Conservation (phyloP, 306 rosid species). For the Dryas octopetala region DNA sequence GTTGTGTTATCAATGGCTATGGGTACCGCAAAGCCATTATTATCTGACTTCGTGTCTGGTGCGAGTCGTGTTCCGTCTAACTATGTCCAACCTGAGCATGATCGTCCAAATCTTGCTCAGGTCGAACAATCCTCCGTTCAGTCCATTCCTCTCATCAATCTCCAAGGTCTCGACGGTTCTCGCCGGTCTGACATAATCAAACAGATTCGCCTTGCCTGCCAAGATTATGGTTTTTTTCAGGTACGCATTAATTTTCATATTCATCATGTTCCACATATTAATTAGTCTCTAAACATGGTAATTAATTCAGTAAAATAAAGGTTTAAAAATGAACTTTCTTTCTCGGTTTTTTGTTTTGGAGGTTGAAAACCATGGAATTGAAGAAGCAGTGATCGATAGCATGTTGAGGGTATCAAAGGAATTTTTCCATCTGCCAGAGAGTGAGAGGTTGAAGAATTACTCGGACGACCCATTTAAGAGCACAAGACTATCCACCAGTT, state of each 20-base stretch:
- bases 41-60: constrained; percentile 18
- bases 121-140: constrained; percentile 9
- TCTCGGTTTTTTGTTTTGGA: background rate
- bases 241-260: background rate
- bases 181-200: constrained; percentile 15
- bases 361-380: constrained; percentile 34
- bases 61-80: constrained; percentile 19
- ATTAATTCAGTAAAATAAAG: background rate
- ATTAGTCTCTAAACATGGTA: too few relatives aligned
- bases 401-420: constrained; percentile 25
- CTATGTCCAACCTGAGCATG: constrained; percentile 18
- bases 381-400: constrained; percentile 20
- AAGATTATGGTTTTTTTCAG: constrained; percentile 34
- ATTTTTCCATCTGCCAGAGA: constrained; percentile 28
- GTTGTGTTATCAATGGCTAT: constrained; percentile 14
- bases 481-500: constrained; percentile 29
- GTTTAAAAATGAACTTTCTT: background rate
- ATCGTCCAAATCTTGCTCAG: constrained; percentile 31
- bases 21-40: constrained; percentile 11
- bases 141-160: constrained; percentile 35
- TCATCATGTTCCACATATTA: too few relatives aligned
- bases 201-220: constrained; percentile 35
- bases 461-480: constrained; percentile 28
- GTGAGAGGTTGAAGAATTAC: constrained; percentile 28
- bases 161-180: constrained; percentile 14